Evolutionary conservation across 1,284 basidiomycete genomes (phyloP), one percentile per base, ranked within the genome.

Genomic region (Cutaneotrichosporon sp.): DNA sequence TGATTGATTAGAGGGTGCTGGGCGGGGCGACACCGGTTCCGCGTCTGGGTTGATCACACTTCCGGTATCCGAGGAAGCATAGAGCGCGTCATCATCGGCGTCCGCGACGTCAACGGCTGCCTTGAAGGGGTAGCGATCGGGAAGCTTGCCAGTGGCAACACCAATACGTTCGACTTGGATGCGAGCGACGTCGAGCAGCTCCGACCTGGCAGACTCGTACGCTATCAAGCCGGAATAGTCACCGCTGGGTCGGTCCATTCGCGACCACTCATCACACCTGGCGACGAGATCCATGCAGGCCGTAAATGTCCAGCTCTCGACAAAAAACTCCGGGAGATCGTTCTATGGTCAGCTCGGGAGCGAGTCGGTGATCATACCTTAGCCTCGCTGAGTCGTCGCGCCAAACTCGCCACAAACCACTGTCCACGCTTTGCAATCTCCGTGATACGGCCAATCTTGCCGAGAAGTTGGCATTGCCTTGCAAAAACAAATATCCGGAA

Each of bases 241-340:
- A 73, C 75, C 43, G 79, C 72, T 68, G 2, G 69, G 68, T 19
- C 67, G 59, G 39, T 70, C 67, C 26, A 65, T 56, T 10, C 72
- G 35, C 1, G 82, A 80, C 89, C 90, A 93, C 4, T 77, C 75
- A 64, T 92, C 87, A 63, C 87, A 90, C 63, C 87, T 85, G 17
- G 90, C 85, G 12, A 94, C 84, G 37, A 88, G 84, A 62, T 88
- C 90, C 49, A 94, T 78, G 20, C 90, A 86, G 1, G 91, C 90
- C 10, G 88, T 90, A 72, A 91, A 97, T 20, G 83, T 87, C 94
- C 96, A 98, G 0, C 88, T 87, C 70, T 97, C 90, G 34, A 97
- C 79, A 66, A 96, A 96, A 65, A 84, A 82, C 19, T 77, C 76
- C 1, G 88, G 84, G n/a, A 97, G 78, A 5, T 80, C 79, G 32